phyloP scores from a whole-genome alignment of 495 filamentous ascomycete genomes.

The Neurospora sp. region DNA sequence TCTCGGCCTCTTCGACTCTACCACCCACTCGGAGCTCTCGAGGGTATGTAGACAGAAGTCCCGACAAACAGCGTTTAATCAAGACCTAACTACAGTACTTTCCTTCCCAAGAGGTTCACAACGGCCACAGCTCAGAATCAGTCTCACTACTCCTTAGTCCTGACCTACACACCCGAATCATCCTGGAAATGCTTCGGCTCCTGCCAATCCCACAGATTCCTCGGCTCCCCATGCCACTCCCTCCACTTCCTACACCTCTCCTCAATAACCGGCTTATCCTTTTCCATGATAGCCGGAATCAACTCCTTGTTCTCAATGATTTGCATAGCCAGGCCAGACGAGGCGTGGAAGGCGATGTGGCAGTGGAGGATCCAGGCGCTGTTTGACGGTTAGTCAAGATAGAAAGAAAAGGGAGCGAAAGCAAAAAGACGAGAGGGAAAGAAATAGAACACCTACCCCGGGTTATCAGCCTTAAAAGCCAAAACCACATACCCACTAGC shows the following conservation, averaged over 20 bases:
- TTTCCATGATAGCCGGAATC: constrained; percentile 17
- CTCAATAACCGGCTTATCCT: constrained; percentile 7
- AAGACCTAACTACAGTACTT: too few species aligned
- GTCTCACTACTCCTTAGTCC: too few species aligned
- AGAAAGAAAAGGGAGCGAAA: too few species aligned
- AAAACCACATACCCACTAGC: constrained; percentile 21
- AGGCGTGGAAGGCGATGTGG: constrained; percentile 38
- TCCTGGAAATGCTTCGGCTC: constrained; percentile 14
- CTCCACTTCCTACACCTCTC: constrained; percentile 27
- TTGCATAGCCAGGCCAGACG: constrained; percentile 31
- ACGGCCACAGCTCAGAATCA: background rate
- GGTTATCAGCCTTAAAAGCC: constrained; percentile 31
- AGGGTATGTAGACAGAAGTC: background rate
- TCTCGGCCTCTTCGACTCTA: background rate
- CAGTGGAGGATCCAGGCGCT: constrained; percentile 32
- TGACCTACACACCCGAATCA: constrained; percentile 21
- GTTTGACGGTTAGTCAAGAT: background rate
- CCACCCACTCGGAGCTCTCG: background rate
- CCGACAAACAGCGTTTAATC: too few species aligned
- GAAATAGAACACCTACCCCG: too few species aligned
- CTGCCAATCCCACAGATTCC: constrained; percentile 6
- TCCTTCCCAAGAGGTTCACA: too few species aligned
- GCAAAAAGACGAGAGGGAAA: too few species aligned
- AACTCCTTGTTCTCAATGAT: constrained; percentile 30
- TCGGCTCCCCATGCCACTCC: constrained; percentile 12